Evolutionary conservation across 768 basidiomycete genomes (phyloP), one percentile per base, ranked within the genome.

Genomic region (Suillus paluster): DNA sequence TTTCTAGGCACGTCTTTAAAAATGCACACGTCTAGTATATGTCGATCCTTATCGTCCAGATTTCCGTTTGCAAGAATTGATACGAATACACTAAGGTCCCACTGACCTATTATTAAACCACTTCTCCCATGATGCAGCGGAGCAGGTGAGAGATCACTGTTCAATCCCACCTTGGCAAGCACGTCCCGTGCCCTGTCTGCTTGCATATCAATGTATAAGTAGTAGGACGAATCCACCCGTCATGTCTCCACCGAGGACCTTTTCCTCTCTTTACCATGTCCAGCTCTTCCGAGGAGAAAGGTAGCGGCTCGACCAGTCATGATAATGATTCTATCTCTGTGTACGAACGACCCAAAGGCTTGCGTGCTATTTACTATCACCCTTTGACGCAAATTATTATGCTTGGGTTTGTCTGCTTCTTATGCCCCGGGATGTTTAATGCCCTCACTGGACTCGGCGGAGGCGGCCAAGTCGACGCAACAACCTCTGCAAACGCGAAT

Each of bases 371-470:
- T 21, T 89, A 88, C 71, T 81, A 83, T 66, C 79, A 87, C 66
- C 83, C 86, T n/a, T 66, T 79, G 59, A 84, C 83, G 0, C 87
- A 89, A 72, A 79, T 79, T 5, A 71, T 88, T 60, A 80, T 92
- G 79, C 81, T 91, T 53, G 90, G 88, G 45, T 80, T 91, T 53
- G 85, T 90, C 53, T 90, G 89, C 42, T 82, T 83, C 70, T 73
- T 81, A 69, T 76, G 75, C 62, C 74, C 74, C 74, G 90, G 91
- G 54, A 80, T 91, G 50, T 92, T 90, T 78, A 92, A 92, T 68
- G 85, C 90, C 10, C 77, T 91, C 67, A 90, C 86, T 57, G 90
- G 91, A 41, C 79, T 94, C 57, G 91, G 92, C 4, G 90, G 82
- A 46, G 91, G 89, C 46, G 92, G 92, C 0, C 89, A 89, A 74